Conservation (phyloP, 352 stramenopile species). For the Pythium sukuiense region DNA sequence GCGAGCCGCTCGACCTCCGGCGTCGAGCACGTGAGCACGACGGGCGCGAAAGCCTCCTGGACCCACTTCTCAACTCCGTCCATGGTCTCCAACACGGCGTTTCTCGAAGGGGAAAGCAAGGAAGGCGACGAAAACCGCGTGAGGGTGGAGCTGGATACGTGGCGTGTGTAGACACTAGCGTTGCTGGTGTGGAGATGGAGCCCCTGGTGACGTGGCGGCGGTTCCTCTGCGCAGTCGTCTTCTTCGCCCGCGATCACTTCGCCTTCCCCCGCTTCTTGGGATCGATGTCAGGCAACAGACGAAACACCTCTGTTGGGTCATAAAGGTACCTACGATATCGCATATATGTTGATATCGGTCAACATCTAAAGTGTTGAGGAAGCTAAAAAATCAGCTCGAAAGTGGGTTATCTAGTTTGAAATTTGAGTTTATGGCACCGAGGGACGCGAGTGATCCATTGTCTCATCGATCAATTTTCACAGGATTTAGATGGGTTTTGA, state of each 20-base stretch:
- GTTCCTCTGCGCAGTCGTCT: neutral
- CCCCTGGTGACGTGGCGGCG: conserved; percentile 1
- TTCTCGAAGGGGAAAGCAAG: conserved; percentile 16
- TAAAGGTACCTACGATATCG: neutral
- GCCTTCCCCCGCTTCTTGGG: conserved; percentile 17
- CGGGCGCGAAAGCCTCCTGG: conserved; percentile 71
- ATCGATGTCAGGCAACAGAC: conserved; percentile 15
- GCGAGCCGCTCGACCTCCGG: conserved; percentile 76
- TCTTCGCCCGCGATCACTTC: conserved; percentile 13
- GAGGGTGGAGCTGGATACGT: neutral
- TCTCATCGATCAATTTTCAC: conserved; percentile 24
- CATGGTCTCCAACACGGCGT: conserved; percentile 31
- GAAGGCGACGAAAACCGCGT: neutral
- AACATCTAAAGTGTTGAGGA: neutral
- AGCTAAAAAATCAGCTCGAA: neutral
- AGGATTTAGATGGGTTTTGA: neutral
- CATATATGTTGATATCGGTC: conserved; percentile 2
- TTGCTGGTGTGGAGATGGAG: neutral
- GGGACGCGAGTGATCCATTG: conserved; percentile 15
- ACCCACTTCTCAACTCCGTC: conserved; percentile 69
- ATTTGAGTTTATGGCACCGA: conserved; percentile 5
- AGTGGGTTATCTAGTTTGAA: neutral
- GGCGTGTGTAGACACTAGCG: neutral
- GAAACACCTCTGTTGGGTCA: conserved; percentile 10
- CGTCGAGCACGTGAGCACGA: conserved; percentile 80